phyloP scores from a whole-genome alignment of 1,284 basidiomycete genomes.

The Pseudozyma thailandica region DNA sequence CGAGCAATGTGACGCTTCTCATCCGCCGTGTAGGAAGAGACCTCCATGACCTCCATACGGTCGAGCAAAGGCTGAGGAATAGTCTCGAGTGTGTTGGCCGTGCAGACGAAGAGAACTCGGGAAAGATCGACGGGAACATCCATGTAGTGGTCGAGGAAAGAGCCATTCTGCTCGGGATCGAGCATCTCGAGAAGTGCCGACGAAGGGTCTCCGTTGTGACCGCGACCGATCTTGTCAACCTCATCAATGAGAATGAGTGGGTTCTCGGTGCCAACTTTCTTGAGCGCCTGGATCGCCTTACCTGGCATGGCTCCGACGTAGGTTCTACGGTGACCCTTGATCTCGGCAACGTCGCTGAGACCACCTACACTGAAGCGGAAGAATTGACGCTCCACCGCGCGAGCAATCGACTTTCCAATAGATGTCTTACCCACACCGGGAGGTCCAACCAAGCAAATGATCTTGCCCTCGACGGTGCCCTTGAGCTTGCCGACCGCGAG shows the following conservation, averaged over 20 bases:
- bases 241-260: slow-evolving; percentile 92
- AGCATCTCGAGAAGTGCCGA: slow-evolving; percentile 96
- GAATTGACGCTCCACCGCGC: slow-evolving; percentile 85
- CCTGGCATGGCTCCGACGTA: slow-evolving; percentile 92
- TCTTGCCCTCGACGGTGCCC: slow-evolving; percentile 97
- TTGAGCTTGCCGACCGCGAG: slow-evolving; percentile 95
- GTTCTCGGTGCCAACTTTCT: slow-evolving; percentile 96
- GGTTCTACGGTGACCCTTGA: slow-evolving; percentile 96
- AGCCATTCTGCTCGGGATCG: slow-evolving; percentile 96
- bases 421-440: slow-evolving; percentile 97
- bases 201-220: slow-evolving; percentile 93
- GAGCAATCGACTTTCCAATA: slow-evolving; percentile 86
- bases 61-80: slow-evolving; percentile 96
- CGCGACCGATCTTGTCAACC: slow-evolving; percentile 96
- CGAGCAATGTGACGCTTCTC: slow-evolving; percentile 94
- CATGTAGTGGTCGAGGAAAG: slow-evolving; percentile 97
- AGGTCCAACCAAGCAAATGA: slow-evolving; percentile 94
- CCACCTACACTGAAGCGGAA: slow-evolving; percentile 98
- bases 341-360: slow-evolving; percentile 96
- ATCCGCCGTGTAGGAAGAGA: slow-evolving; percentile 86
- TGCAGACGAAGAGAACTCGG: slow-evolving; percentile 96
- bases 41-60: slow-evolving; percentile 90
- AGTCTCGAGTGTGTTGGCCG: slow-evolving; percentile 79
- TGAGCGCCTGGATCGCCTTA: slow-evolving; percentile 96
- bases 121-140: slow-evolving; percentile 97